Evolutionary conservation across 2,329 filamentous ascomycete genomes (phyloP).

Genomic region (Elsinoe fawcettii): DNA sequence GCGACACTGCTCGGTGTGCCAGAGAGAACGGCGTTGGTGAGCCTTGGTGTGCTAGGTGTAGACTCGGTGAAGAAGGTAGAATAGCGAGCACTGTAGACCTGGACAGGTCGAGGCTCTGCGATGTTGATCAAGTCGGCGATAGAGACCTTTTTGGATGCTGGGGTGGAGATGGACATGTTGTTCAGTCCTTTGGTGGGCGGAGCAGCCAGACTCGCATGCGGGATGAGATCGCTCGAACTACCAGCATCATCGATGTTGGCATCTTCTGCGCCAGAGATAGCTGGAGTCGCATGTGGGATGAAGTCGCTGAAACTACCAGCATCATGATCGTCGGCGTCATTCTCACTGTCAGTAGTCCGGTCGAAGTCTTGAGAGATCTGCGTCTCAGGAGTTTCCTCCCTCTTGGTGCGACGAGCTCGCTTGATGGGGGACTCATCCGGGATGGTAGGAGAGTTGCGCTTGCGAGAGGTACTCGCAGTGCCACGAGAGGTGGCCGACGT

Average conservation of each 20-base stretch:
- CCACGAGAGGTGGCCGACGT: background rate
- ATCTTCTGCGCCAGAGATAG: background rate
- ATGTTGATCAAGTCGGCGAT: background rate
- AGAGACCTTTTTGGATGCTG: background rate
- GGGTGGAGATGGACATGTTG: background rate
- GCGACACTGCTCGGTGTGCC: background rate
- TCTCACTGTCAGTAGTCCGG: background rate
- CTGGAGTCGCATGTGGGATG: background rate
- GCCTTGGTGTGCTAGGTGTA: background rate
- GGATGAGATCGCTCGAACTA: too few species aligned
- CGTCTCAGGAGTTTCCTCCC: slow-evolving; percentile 1
- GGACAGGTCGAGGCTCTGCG: background rate
- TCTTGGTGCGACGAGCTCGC: slow-evolving; percentile 4
- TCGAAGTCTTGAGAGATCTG: background rate
- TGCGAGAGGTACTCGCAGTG: background rate
- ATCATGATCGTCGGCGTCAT: background rate
- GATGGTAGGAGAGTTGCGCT: background rate
- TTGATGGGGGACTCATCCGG: background rate
- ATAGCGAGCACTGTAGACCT: background rate
- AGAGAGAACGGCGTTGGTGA: background rate
- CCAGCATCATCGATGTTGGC: background rate
- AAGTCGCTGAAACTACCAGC: background rate
- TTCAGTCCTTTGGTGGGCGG: background rate
- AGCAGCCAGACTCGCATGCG: too few species aligned
- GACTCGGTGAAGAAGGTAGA: background rate